Conservation (phyloP, 345 rosid species). For the Arabidopsis thaliana region DNA sequence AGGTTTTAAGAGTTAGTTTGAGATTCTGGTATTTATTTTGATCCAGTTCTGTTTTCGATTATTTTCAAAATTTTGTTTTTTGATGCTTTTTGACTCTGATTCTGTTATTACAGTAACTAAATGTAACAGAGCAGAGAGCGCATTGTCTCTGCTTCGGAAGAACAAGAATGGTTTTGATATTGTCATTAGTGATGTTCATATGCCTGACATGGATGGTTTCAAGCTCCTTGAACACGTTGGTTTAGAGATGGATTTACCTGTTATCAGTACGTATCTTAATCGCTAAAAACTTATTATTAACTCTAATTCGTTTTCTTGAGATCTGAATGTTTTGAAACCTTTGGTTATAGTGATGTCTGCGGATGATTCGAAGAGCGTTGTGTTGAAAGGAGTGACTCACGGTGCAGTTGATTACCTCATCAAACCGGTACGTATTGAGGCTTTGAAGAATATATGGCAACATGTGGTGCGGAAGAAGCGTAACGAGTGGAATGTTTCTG, state of each 20-base stretch:
- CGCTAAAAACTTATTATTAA: neutral
- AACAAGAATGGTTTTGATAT: constrained; percentile 64
- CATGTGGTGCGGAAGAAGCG: constrained; percentile 69
- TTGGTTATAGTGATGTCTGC: constrained; percentile 82
- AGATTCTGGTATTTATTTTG: constrained; percentile 25
- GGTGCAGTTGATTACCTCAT: constrained; percentile 84
- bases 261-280: constrained; percentile 61
- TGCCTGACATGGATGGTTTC: constrained; percentile 93
- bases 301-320: constrained; percentile 1
- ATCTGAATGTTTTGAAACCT: constrained; percentile 8
- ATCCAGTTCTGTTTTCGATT: neutral
- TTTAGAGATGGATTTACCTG: constrained; percentile 87
- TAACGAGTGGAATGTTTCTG: constrained; percentile 58
- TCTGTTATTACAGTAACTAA: constrained; percentile 71
- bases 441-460: constrained; percentile 84
- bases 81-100: constrained; percentile 20
- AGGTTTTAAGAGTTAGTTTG: neutral
- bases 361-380: constrained; percentile 70
- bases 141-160: constrained; percentile 61
- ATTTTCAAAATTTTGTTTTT: neutral
- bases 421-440: constrained; percentile 77
- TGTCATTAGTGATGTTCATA: constrained; percentile 84
- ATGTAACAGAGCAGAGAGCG: constrained; percentile 85
- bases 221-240: constrained; percentile 73
- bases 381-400: constrained; percentile 78